Evolutionary conservation across 1,284 basidiomycete species (phyloP), one percentile per base, ranked within the genome.

Genomic region (Ceratobasidium sp.): DNA sequence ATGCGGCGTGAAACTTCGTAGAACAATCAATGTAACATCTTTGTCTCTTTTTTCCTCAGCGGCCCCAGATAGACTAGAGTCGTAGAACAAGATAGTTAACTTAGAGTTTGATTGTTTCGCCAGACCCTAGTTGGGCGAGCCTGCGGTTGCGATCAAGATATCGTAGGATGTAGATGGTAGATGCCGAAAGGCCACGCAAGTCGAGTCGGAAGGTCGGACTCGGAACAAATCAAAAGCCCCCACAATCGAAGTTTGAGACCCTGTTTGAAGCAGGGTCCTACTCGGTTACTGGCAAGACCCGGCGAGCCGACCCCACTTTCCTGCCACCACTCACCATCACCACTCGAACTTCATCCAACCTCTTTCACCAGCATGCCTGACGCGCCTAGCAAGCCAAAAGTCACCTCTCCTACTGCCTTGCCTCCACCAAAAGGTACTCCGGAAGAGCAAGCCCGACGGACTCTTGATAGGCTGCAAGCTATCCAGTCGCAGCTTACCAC

Each of bases 401-500:
- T 13, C 38, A 21, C 63, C 30, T 66, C 63, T 32, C 67, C 67
- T 49, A 59, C 67, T 18, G 67, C 67, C 9, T 44, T 71, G n/a
- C 67, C 67, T 35, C 67, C 67, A 5, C 67, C 67, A 26, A 59
- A 58, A 49, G 67, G 47, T 3, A 46, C 43, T 13, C 55, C 44
- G 14, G 67, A 71, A 16, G 55, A 59, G 41, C 49, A 38, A 38
- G 54, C 67, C 78, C 82, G 85, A 76, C 83, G 83, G 63, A 91
- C 92, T 4, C 80, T 86, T 14, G 83, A 86, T 6, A 87, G 94
- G 23, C 84, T 96, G 49, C 82, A 88, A 66, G 86, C 86, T 77
- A 89, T 96, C 72, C 89, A 90, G 78, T 84, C 86, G 0, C 94
- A 96, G 75, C 84, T 96, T 28, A 81, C 85, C 63, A 83, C 80